Percentiles rank a stretch among this genome's conserved stretches.
Conservation (phyloP, 768 basidiomycete genomes). For the Serendipita vermifera region DNA sequence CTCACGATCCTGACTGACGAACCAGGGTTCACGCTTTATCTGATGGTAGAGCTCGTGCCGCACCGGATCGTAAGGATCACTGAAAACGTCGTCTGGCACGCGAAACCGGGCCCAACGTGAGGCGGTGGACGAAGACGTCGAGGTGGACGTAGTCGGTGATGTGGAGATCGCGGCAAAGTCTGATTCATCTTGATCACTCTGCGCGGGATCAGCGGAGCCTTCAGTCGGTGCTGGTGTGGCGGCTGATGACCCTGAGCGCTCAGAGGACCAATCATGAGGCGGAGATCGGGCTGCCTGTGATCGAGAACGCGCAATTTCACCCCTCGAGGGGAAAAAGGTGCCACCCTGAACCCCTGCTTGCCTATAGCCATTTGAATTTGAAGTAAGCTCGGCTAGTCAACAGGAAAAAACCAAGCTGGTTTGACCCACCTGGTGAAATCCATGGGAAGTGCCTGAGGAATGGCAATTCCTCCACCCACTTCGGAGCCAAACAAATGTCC, state of each 20-base stretch:
- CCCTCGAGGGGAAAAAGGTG: too few species aligned
- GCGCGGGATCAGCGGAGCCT: conserved; percentile 1
- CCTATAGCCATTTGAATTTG: too few species aligned
- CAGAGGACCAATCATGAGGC: too few species aligned
- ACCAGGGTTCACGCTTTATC: not conserved
- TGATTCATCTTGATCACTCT: conserved; percentile 2
- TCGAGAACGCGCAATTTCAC: too few species aligned
- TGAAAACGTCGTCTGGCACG: not conserved
- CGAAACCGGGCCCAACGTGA: conserved; percentile 1
- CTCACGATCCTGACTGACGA: not conserved
- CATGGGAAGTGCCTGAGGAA: too few species aligned
- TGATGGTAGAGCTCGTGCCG: not conserved
- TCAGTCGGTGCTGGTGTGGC: conserved; percentile 1
- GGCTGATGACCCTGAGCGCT: not conserved
- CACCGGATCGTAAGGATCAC: not conserved
- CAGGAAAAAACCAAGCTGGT: too few species aligned
- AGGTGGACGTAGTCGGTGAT: not conserved
- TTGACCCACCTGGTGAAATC: too few species aligned
- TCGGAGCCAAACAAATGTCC: too few species aligned
- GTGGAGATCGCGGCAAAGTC: not conserved
- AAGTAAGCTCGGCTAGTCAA: too few species aligned
- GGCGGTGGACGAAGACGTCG: not conserved
- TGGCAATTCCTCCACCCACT: too few species aligned
- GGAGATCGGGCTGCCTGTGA: too few species aligned
- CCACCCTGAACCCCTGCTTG: too few species aligned